Percentiles rank a stretch among this genome's conserved stretches.
These are phyloP conservation scores for Boletellus ananiceps DNA, from an alignment of 768 basidiomycete species.

Conservation along the genomic window DNA sequence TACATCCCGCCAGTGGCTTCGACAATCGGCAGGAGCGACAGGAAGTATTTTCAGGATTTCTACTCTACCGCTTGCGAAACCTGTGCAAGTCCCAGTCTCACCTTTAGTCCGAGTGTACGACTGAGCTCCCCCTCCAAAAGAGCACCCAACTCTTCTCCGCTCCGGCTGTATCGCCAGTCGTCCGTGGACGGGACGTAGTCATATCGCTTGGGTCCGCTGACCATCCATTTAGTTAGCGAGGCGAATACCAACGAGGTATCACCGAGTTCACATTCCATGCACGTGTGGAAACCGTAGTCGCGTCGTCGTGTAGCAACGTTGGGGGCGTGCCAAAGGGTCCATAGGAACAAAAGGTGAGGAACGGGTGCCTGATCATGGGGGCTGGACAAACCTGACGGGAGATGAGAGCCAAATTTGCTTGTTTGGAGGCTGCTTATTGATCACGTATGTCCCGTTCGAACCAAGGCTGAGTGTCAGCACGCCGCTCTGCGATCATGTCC, in stretches of 20 bases:
- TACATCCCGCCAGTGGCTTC: not conserved
- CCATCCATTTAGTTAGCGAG: slow-evolving; percentile 1
- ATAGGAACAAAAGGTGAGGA: slow-evolving; percentile 4
- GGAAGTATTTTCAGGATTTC: not conserved
- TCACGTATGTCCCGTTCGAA: slow-evolving; percentile 80
- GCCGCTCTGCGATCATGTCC: slow-evolving; percentile 57
- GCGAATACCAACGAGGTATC: not conserved
- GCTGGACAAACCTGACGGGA: slow-evolving; percentile 62
- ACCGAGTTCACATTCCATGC: slow-evolving; percentile 2
- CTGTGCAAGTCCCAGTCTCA: slow-evolving; percentile 29
- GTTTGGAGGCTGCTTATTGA: slow-evolving; percentile 97
- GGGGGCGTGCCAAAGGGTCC: not conserved
- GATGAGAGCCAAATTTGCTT: slow-evolving; percentile 97
- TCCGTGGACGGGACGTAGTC: slow-evolving; percentile 58
- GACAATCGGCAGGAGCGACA: not conserved
- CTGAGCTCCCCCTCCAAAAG: slow-evolving; percentile 72
- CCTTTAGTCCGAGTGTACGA: slow-evolving; percentile 33
- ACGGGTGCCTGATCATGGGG: not conserved
- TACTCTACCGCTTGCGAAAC: slow-evolving; percentile 23
- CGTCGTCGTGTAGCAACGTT: not conserved
- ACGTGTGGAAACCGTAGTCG: not conserved
- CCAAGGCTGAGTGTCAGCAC: slow-evolving; percentile 81
- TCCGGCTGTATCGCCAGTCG: slow-evolving; percentile 76
- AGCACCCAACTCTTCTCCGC: slow-evolving; percentile 52
- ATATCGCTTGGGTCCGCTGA: slow-evolving; percentile 89